Conservation (phyloP, 1,284 basidiomycete species). For the Tremellales sp. region DNA sequence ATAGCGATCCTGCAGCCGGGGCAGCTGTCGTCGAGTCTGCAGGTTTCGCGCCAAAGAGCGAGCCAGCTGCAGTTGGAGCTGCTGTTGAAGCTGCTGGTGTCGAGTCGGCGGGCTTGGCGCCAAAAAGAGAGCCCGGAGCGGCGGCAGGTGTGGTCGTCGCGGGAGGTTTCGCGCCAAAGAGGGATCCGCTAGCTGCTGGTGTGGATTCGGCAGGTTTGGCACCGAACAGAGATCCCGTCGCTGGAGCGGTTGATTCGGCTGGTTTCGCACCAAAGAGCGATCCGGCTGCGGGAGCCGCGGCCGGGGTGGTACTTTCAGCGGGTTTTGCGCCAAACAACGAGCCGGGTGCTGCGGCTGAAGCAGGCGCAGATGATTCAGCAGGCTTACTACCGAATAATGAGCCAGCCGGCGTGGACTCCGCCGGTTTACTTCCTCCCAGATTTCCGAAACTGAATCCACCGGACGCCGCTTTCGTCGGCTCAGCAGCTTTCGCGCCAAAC, state of each 20-base stretch:
- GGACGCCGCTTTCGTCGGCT: constrained; percentile 8
- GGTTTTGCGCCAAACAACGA: constrained; percentile 33
- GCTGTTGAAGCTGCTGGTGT: constrained; percentile 4
- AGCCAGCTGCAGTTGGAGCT: constrained; percentile 7
- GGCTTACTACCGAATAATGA: constrained; percentile 24
- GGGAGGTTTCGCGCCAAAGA: constrained; percentile 12
- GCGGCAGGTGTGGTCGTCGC: constrained; percentile 7
- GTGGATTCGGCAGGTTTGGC: constrained; percentile 6
- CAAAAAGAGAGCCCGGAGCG: constrained; percentile 17
- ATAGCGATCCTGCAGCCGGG: constrained; percentile 14
- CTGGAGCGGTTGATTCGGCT: constrained; percentile 18
- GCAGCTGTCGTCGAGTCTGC: constrained; percentile 18
- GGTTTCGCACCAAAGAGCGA: constrained; percentile 34
- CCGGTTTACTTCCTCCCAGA: constrained; percentile 14
- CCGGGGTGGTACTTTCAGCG: constrained; percentile 19
- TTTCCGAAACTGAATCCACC: constrained; percentile 16
- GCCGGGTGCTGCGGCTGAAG: constrained; percentile 15
- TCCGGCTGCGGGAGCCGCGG: constrained; percentile 23
- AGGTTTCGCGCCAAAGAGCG: constrained; percentile 33
- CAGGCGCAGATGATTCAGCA: constrained; percentile 11
- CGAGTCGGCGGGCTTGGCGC: constrained; percentile 1
- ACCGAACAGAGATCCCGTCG: constrained; percentile 5
- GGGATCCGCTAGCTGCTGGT: constrained; percentile 14
- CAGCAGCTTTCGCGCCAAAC: constrained; percentile 32
- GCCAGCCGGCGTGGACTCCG: constrained; percentile 17